Conservation (phyloP, 495 filamentous ascomycete species). For the Aspergillus diversus region DNA sequence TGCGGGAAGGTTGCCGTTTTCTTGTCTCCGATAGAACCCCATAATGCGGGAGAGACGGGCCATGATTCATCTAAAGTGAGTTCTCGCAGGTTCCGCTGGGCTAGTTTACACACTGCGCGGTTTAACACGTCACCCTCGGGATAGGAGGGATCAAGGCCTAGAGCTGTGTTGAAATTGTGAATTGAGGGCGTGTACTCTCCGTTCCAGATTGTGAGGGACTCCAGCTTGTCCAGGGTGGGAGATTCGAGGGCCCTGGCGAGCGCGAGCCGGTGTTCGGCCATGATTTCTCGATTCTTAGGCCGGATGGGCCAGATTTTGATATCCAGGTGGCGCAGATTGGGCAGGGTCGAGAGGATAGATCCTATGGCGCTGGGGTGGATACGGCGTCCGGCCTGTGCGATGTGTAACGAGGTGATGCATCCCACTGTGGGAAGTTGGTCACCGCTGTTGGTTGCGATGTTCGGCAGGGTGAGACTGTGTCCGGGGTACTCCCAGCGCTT, state of each 20-base stretch:
- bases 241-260: conserved; percentile 7
- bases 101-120: conserved; percentile 7
- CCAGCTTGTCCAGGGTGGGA: neutral
- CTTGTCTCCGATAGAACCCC: neutral
- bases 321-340: conserved; percentile 1
- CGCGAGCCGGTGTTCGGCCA: neutral
- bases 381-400: neutral
- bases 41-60: conserved; percentile 12
- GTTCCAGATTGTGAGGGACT: conserved; percentile 3
- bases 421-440: neutral
- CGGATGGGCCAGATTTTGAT: neutral
- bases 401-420: neutral
- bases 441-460: too few species aligned
- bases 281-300: neutral
- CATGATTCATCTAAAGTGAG: conserved; percentile 7
- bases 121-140: conserved; percentile 11
- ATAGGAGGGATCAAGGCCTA: conserved; percentile 1
- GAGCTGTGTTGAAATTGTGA: neutral
- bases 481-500: conserved; percentile 2
- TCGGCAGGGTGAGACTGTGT: conserved; percentile 5
- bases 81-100: conserved; percentile 1
- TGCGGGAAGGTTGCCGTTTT: neutral
- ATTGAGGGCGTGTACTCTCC: conserved; percentile 8
- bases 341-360: neutral
- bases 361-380: conserved; percentile 11